phyloP scores from a whole-genome alignment of 2,329 filamentous ascomycete genomes.

The Malbranchea cinnamomea region DNA sequence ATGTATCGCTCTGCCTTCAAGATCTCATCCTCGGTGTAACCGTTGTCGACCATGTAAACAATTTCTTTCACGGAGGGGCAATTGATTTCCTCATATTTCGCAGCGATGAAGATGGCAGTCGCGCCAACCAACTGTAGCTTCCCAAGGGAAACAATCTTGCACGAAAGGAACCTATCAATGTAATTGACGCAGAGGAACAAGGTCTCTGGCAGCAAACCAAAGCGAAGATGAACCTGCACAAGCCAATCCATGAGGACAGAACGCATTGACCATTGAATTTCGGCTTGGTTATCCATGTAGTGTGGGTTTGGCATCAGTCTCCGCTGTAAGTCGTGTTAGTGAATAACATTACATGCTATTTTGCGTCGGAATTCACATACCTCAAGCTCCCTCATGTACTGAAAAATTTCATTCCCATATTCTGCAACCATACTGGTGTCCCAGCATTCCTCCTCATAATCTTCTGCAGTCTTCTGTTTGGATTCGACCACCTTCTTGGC shows the following conservation, averaged over 20 bases:
- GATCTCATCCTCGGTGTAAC: slow-evolving; percentile 81
- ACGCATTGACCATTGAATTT: slow-evolving; percentile 98
- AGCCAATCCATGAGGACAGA: slow-evolving; percentile 96
- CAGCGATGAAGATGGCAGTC: slow-evolving; percentile 86
- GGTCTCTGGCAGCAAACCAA: slow-evolving; percentile 82
- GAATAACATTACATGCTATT: neutral
- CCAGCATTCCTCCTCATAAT: slow-evolving; percentile 68
- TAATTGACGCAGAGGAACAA: slow-evolving; percentile 92
- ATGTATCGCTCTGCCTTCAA: slow-evolving; percentile 97
- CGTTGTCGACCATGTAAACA: slow-evolving; percentile 93
- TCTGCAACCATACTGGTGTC: slow-evolving; percentile 97
- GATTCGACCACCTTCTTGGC: slow-evolving; percentile 52
- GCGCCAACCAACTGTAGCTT: slow-evolving; percentile 94
- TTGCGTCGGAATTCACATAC: slow-evolving; percentile 29
- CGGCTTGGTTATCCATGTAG: slow-evolving; percentile 96
- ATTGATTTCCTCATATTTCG: slow-evolving; percentile 98
- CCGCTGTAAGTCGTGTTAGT: slow-evolving; percentile 33
- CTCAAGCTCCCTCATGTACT: slow-evolving; percentile 82
- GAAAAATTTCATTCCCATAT: slow-evolving; percentile 90
- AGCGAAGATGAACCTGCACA: slow-evolving; percentile 86
- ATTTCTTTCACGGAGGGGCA: slow-evolving; percentile 91
- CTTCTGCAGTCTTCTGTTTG: slow-evolving; percentile 53
- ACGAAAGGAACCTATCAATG: slow-evolving; percentile 88
- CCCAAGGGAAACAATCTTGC: slow-evolving; percentile 85
- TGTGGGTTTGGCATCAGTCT: slow-evolving; percentile 74